Conservation (phyloP, 169 alveolate genomes). For the Plasmodium billcollinsi region DNA sequence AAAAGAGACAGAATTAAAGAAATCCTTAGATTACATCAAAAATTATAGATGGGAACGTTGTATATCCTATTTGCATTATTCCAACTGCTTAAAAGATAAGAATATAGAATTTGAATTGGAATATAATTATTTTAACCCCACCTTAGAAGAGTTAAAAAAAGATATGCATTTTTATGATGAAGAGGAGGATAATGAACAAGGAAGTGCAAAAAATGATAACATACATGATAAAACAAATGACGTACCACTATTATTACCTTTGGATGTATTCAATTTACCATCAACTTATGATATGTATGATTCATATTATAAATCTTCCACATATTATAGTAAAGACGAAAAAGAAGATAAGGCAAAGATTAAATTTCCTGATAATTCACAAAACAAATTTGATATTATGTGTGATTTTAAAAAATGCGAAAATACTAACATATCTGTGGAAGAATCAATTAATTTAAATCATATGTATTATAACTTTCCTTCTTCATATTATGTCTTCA, state of each 20-base stretch:
- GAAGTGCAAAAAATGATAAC: neutral
- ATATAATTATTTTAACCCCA: neutral
- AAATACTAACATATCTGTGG: constrained; percentile 39
- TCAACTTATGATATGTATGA: constrained; percentile 68
- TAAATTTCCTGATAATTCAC: constrained; percentile 30
- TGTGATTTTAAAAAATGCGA: constrained; percentile 65
- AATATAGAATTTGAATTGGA: constrained; percentile 21
- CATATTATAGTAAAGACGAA: constrained; percentile 55
- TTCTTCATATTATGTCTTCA: constrained; percentile 47
- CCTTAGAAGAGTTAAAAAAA: constrained; percentile 30
- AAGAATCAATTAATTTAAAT: constrained; percentile 44
- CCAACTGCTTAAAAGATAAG: constrained; percentile 18
- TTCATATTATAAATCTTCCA: constrained; percentile 30
- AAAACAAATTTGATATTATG: constrained; percentile 50
- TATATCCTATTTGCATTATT: constrained; percentile 33
- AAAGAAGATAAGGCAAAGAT: constrained; percentile 37
- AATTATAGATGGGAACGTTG: constrained; percentile 69
- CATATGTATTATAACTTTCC: constrained; percentile 58
- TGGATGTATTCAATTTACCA: constrained; percentile 60
- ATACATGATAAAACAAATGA: neutral
- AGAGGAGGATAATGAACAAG: neutral
- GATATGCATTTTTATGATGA: neutral
- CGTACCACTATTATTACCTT: constrained; percentile 29
- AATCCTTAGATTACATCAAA: constrained; percentile 53
- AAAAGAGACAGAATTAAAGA: constrained; percentile 34